Conservation (phyloP, 192 early-diverging fungal species). For the Coemansia sp. region DNA sequence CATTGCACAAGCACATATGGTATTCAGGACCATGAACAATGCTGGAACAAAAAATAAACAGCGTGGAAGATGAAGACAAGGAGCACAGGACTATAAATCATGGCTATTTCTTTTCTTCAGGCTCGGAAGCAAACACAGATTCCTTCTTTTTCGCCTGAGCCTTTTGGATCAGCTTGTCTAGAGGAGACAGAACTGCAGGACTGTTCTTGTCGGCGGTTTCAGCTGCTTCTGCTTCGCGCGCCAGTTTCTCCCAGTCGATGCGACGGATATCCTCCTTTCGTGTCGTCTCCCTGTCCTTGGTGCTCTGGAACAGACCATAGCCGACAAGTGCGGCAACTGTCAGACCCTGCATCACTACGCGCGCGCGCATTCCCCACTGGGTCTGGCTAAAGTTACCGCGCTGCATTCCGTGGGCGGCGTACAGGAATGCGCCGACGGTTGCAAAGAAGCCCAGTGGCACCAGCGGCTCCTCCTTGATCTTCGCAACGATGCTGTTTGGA, state of each 20-base stretch:
- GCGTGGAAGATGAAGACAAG: background rate
- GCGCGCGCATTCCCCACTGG: constrained; percentile 48
- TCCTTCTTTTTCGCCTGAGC: constrained; percentile 12
- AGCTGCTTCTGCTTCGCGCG: constrained; percentile 28
- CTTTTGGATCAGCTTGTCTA: constrained; percentile 14
- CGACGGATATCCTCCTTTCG: constrained; percentile 24
- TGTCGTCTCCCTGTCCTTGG: background rate
- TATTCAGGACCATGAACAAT: too few species aligned
- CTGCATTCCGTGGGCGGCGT: constrained; percentile 33
- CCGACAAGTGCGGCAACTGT: constrained; percentile 33
- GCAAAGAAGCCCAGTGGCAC: constrained; percentile 32
- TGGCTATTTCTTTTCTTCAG: constrained; percentile 10
- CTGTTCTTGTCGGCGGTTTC: constrained; percentile 14
- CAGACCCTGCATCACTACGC: constrained; percentile 45
- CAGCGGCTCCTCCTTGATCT: constrained; percentile 44
- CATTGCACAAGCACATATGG: background rate
- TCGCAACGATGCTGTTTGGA: constrained; percentile 14
- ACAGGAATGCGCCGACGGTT: constrained; percentile 39
- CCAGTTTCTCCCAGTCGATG: constrained; percentile 47
- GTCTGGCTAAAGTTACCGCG: constrained; percentile 25
- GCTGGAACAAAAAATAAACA: background rate
- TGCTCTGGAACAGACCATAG: constrained; percentile 23
- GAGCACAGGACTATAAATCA: background rate
- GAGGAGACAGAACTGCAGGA: background rate
- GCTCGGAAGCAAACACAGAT: constrained; percentile 22